phyloP scores from a whole-genome alignment of 208 protist genomes.

The Sergeia podlipaevii region DNA sequence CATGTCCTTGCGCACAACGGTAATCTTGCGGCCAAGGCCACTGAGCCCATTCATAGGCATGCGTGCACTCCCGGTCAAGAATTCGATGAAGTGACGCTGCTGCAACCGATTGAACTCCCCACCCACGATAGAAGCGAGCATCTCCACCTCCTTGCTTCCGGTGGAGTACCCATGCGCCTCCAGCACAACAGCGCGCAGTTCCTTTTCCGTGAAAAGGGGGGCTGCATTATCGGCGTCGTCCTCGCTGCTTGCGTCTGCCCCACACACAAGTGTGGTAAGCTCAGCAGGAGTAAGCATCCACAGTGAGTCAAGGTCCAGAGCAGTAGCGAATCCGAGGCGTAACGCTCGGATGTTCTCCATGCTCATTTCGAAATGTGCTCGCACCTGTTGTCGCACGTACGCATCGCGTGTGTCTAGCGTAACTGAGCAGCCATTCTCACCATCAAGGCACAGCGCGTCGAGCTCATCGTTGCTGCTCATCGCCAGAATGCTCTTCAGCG shows the following conservation, averaged over 20 bases:
- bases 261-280: constrained; percentile 51
- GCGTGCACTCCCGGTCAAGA: constrained; percentile 79
- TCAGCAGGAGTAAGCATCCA: constrained; percentile 51
- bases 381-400: constrained; percentile 31
- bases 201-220: constrained; percentile 62
- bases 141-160: constrained; percentile 50
- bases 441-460: constrained; percentile 41
- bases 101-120: constrained; percentile 51
- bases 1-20: constrained; percentile 81
- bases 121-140: constrained; percentile 71
- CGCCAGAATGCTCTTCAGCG: constrained; percentile 33
- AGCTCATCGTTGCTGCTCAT: constrained; percentile 31
- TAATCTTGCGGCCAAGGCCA: constrained; percentile 71
- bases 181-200: constrained; percentile 43
- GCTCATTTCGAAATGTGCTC: constrained; percentile 21
- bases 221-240: constrained; percentile 13
- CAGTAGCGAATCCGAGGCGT: constrained; percentile 45
- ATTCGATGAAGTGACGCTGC: constrained; percentile 86
- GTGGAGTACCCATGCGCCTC: constrained; percentile 82
- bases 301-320: constrained; percentile 59
- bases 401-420: constrained; percentile 18
- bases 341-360: constrained; percentile 62
- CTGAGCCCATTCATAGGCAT: constrained; percentile 79
- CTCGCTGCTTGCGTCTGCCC: constrained; percentile 11
- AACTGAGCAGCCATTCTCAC: constrained; percentile 33